phyloP scores from a whole-genome alignment of 73 alveolate species.

The Stentor coeruleus region DNA sequence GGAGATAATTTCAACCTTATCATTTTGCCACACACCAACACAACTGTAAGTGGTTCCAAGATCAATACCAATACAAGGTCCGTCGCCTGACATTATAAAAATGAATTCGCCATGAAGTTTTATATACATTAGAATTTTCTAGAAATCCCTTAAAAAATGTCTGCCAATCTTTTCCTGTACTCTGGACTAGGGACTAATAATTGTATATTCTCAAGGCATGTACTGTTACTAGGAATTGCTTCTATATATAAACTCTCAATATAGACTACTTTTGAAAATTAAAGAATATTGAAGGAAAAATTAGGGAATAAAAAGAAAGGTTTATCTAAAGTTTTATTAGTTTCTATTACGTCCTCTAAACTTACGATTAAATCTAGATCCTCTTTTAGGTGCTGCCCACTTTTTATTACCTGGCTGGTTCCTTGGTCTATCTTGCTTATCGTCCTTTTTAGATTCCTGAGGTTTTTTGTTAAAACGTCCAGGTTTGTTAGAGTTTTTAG shows the following conservation, averaged over 20 bases:
- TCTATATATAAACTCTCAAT: too few species aligned
- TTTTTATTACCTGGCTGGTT: too few species aligned
- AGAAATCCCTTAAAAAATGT: not conserved
- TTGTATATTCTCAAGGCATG: not conserved
- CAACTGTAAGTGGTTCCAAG: slow-evolving; percentile 97
- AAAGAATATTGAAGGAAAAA: not conserved
- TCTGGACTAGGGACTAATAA: not conserved
- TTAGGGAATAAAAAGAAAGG: not conserved
- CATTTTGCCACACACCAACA: slow-evolving; percentile 93
- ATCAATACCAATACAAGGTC: slow-evolving; percentile 93
- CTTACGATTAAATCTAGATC: too few species aligned
- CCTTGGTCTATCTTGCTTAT: too few species aligned
- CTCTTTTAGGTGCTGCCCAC: too few species aligned
- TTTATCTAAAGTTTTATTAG: not conserved
- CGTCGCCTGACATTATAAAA: slow-evolving; percentile 26
- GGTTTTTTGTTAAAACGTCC: too few species aligned
- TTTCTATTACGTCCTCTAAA: too few species aligned
- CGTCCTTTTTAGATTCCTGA: too few species aligned
- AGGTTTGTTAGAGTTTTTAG: too few species aligned
- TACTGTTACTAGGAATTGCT: not conserved
- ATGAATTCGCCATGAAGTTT: slow-evolving; percentile 47
- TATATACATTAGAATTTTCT: not conserved
- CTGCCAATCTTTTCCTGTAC: not conserved
- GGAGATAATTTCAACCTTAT: slow-evolving; percentile 95
- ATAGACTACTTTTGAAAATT: not conserved